phyloP scores from a whole-genome alignment of 352 stramenopile species.

The Phytophthora megakarya region DNA sequence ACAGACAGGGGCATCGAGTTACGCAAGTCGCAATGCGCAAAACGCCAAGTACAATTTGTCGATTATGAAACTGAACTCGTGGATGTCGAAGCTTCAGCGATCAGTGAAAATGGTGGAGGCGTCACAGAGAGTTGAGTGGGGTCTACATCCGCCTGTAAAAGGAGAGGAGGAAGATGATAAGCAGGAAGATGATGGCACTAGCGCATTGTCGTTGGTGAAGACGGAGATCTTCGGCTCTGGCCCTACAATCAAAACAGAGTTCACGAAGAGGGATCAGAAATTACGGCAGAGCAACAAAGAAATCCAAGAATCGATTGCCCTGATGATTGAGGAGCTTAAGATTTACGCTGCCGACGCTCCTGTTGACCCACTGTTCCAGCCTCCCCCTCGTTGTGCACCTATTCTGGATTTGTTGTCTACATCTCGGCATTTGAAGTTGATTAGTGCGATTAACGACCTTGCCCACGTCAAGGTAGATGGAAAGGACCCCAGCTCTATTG shows the following conservation, averaged over 20 bases:
- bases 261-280: conserved; percentile 76
- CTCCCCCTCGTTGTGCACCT: conserved; percentile 52
- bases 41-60: conserved; percentile 76
- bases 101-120: conserved; percentile 82
- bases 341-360: conserved; percentile 61
- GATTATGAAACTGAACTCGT: conserved; percentile 79
- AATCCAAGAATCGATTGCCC: conserved; percentile 57
- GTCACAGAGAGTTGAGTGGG: conserved; percentile 76
- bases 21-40: conserved; percentile 62
- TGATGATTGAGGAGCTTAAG: conserved; percentile 76
- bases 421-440: conserved; percentile 72
- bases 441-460: conserved; percentile 76
- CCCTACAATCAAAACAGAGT: conserved; percentile 74
- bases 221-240: conserved; percentile 60
- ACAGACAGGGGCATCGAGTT: conserved; percentile 32
- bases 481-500: conserved; percentile 21
- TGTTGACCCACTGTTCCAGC: conserved; percentile 53
- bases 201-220: conserved; percentile 39
- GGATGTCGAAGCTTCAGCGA: conserved; percentile 70
- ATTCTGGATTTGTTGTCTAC: conserved; percentile 76
- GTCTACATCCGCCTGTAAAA: conserved; percentile 24
- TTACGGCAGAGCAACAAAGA: conserved; percentile 59
- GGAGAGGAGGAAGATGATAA: conserved; percentile 38
- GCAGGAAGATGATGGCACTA: conserved; percentile 16
- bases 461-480: conserved; percentile 52